Conservation (phyloP, 176 grass and related monocot genomes). For the Oryza glaberrima region DNA sequence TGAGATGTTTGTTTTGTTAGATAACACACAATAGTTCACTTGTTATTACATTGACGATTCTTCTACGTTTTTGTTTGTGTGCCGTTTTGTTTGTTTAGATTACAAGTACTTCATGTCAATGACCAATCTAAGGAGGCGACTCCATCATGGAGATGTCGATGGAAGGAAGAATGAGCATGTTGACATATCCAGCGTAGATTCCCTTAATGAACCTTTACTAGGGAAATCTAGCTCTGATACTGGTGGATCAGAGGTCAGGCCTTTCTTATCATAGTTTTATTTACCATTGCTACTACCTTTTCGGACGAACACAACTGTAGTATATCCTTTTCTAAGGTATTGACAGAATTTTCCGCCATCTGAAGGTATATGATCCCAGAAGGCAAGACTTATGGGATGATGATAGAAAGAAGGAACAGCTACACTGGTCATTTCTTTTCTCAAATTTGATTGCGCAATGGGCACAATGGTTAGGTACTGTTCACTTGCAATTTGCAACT, state of each 20-base stretch:
- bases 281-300: background rate
- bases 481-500: background rate
- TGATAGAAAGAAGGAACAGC: slow-evolving; percentile 76
- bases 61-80: background rate
- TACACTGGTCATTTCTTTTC: slow-evolving; percentile 89
- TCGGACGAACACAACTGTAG: background rate
- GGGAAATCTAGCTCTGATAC: slow-evolving; percentile 42
- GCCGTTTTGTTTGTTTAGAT: background rate
- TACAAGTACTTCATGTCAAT: slow-evolving; percentile 50
- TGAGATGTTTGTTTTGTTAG: slow-evolving; percentile 12
- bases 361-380: slow-evolving; percentile 61
- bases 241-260: slow-evolving; percentile 42
- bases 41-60: background rate
- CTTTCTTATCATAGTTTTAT: background rate
- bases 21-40: background rate
- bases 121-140: slow-evolving; percentile 67
- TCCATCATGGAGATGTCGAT: slow-evolving; percentile 78
- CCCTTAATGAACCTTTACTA: slow-evolving; percentile 69
- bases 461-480: slow-evolving; percentile 94
- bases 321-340: background rate
- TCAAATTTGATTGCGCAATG: slow-evolving; percentile 86
- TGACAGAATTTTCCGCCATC: slow-evolving; percentile 8
- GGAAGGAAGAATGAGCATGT: slow-evolving; percentile 70
- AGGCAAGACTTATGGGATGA: slow-evolving; percentile 62
- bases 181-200: slow-evolving; percentile 52